These are phyloP conservation scores for Mycena olivaceomarginata DNA, from an alignment of 768 basidiomycete genomes.

Conservation along the genomic window DNA sequence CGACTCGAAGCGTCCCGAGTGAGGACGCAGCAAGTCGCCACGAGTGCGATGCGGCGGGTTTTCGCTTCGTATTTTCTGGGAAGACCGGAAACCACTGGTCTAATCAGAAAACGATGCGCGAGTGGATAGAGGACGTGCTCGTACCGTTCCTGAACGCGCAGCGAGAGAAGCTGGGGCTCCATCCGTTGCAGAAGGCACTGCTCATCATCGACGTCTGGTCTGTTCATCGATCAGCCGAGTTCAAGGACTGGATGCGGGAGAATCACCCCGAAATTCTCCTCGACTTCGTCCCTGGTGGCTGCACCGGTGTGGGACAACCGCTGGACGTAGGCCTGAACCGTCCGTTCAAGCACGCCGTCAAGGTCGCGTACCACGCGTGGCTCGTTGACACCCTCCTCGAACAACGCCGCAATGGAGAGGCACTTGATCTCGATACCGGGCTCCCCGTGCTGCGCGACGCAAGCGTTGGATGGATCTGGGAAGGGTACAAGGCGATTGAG, in stretches of 20 bases:
- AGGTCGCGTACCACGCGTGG: neutral
- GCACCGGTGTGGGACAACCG: neutral
- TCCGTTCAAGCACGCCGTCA: too few species aligned
- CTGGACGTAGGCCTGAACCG: too few species aligned
- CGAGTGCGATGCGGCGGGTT: slow-evolving; percentile 35
- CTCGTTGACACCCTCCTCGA: neutral
- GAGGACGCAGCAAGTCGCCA: neutral
- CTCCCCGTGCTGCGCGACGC: too few species aligned
- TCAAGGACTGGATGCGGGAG: slow-evolving; percentile 50
- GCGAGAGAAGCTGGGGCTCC: slow-evolving; percentile 1
- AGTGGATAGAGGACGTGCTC: slow-evolving; percentile 45
- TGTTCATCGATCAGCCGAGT: slow-evolving; percentile 54
- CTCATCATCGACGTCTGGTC: slow-evolving; percentile 51
- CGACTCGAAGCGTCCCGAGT: slow-evolving; percentile 36
- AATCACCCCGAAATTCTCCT: slow-evolving; percentile 49
- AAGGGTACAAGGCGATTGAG: too few species aligned
- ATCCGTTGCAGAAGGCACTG: slow-evolving; percentile 42
- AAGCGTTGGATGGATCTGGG: too few species aligned
- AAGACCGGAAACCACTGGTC: slow-evolving; percentile 37
- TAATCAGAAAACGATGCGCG: slow-evolving; percentile 45
- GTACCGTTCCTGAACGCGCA: slow-evolving; percentile 41
- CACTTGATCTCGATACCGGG: too few species aligned
- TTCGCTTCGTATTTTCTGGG: slow-evolving; percentile 44
- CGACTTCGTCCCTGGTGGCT: slow-evolving; percentile 46
- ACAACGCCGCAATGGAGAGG: neutral